These are phyloP conservation scores for Mesotaenium endlicherianum DNA, from an alignment of 139 green algal species.

Conservation along the genomic window DNA sequence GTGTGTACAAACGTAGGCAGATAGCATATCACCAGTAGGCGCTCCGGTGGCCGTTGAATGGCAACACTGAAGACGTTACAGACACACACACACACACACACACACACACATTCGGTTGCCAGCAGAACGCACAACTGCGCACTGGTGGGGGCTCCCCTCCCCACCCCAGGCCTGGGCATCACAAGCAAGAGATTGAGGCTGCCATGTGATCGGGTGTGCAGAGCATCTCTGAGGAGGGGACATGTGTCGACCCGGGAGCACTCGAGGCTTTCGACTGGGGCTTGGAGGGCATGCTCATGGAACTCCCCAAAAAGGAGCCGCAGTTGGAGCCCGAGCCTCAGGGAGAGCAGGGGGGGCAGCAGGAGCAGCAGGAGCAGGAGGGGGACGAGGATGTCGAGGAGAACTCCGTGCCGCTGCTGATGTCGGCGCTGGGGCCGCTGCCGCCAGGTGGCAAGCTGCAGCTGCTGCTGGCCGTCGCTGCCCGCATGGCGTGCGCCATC, in stretches of 20 bases:
- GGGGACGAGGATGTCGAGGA: background rate
- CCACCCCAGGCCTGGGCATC: too few species aligned
- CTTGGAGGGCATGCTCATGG: background rate
- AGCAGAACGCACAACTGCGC: too few species aligned
- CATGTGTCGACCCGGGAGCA: background rate
- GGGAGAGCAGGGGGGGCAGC: background rate
- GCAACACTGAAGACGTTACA: too few species aligned
- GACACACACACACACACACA: too few species aligned
- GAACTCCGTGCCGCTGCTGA: background rate
- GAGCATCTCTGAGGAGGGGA: background rate
- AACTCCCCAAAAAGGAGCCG: background rate
- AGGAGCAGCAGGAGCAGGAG: background rate
- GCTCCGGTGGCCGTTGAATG: too few species aligned
- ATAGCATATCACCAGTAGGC: too few species aligned
- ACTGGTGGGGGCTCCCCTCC: too few species aligned
- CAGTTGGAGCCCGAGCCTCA: background rate
- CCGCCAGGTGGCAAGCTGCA: background rate
- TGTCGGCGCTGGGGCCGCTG: background rate
- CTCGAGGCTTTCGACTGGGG: slow-evolving; percentile 40
- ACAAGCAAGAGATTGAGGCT: too few species aligned
- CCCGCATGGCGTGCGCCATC: slow-evolving; percentile 18
- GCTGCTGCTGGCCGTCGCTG: slow-evolving; percentile 16
- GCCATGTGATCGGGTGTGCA: too few species aligned
- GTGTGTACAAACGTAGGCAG: too few species aligned
- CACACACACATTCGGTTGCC: too few species aligned